Percentiles rank a stretch among this genome's conserved stretches.
Evolutionary conservation across 257 asterid species (phyloP).

Genomic region (Fraxinus americana): DNA sequence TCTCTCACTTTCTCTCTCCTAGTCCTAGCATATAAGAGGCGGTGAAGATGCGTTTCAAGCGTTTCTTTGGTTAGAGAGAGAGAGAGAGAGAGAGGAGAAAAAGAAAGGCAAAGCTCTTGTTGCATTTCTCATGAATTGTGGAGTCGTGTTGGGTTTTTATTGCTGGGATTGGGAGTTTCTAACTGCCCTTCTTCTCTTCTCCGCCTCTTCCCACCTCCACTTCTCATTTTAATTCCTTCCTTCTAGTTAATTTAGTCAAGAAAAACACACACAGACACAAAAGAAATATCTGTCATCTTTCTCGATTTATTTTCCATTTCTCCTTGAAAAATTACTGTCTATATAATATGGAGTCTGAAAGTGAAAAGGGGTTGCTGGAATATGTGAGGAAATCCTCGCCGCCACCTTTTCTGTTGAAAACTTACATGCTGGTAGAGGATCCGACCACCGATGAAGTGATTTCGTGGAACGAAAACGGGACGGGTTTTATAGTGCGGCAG

Average conservation of each 20-base stretch:
- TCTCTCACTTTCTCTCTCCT: neutral
- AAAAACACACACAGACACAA: neutral
- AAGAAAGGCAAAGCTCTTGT: slow-evolving; percentile 16
- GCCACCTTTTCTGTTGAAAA: slow-evolving; percentile 83
- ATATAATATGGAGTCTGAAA: slow-evolving; percentile 30
- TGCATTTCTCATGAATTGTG: slow-evolving; percentile 76
- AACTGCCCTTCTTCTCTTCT: slow-evolving; percentile 92
- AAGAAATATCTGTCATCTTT: too few species aligned
- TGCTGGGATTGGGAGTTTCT: slow-evolving; percentile 98
- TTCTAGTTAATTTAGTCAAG: neutral
- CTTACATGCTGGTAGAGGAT: slow-evolving; percentile 89
- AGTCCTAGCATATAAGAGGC: neutral
- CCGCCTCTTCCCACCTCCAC: slow-evolving; percentile 23
- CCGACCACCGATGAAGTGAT: slow-evolving; percentile 72
- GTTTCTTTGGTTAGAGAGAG: slow-evolving; percentile 14
- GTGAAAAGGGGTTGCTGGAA: slow-evolving; percentile 53
- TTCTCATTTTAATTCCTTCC: neutral
- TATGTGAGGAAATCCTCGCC: slow-evolving; percentile 66
- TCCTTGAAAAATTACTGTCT: neutral
- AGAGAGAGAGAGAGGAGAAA: neutral
- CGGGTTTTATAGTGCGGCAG: slow-evolving; percentile 86
- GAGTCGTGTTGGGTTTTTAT: slow-evolving; percentile 85
- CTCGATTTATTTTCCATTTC: too few species aligned
- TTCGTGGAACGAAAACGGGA: slow-evolving; percentile 86
- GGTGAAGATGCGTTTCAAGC: slow-evolving; percentile 22